These are phyloP conservation scores for Paramecium pentaurelia DNA, from an alignment of 73 alveolate species.

Conservation along the genomic window DNA sequence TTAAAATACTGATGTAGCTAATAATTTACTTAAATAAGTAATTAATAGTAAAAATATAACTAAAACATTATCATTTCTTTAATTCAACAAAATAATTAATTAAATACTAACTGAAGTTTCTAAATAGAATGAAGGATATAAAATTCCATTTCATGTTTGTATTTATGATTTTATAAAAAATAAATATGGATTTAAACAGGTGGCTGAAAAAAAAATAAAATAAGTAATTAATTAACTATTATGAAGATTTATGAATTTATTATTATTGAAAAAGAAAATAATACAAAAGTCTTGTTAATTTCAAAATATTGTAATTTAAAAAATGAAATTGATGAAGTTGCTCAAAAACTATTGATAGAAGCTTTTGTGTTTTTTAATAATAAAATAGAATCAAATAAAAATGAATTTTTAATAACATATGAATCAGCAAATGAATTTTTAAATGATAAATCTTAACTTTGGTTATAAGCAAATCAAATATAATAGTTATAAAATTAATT, in stretches of 20 bases:
- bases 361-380: neutral
- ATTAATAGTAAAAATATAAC: neutral
- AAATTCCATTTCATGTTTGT: slow-evolving; percentile 26
- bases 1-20: slow-evolving; percentile 39
- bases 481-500: neutral
- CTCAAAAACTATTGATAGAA: neutral
- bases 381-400: neutral
- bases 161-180: slow-evolving; percentile 17
- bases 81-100: slow-evolving; percentile 1
- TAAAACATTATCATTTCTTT: neutral
- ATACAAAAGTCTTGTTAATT: neutral
- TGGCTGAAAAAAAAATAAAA: slow-evolving; percentile 38
- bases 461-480: neutral
- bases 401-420: neutral
- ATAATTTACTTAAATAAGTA: neutral
- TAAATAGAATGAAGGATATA: slow-evolving; percentile 17
- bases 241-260: slow-evolving; percentile 21
- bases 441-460: neutral
- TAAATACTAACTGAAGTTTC: neutral
- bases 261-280: neutral
- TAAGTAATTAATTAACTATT: neutral
- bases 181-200: slow-evolving; percentile 37
- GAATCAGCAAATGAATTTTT: slow-evolving; percentile 27
- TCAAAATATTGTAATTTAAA: neutral
- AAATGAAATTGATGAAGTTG: slow-evolving; percentile 23